Evolutionary conservation across 1,284 basidiomycete species (phyloP).

Genomic region (Trichosporon coremiiforme): DNA sequence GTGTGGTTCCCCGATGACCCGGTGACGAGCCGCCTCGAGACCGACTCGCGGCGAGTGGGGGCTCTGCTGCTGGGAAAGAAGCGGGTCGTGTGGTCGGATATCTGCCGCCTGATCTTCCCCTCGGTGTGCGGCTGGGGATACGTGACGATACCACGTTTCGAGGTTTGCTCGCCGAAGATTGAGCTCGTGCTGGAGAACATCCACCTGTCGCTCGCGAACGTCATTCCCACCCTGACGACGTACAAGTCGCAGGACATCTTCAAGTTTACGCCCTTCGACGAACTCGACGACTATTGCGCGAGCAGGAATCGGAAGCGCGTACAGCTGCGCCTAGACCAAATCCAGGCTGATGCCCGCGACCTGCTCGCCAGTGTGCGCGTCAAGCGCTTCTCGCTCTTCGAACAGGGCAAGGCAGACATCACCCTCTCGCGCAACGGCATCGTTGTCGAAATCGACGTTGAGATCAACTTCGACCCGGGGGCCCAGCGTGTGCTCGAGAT

Average conservation of each 20-base stretch:
- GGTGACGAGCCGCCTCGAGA: slow-evolving; percentile 17
- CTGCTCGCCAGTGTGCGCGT: slow-evolving; percentile 13
- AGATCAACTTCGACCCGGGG: slow-evolving; percentile 20
- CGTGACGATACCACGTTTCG: slow-evolving; percentile 27
- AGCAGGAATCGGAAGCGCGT: slow-evolving; percentile 2
- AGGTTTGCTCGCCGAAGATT: slow-evolving; percentile 20
- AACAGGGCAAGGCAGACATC: slow-evolving; percentile 58
- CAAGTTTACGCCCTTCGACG: slow-evolving; percentile 23
- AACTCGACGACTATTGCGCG: slow-evolving; percentile 15
- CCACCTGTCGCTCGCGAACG: slow-evolving; percentile 25
- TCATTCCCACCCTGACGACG: slow-evolving; percentile 25
- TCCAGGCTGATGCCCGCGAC: slow-evolving; percentile 29
- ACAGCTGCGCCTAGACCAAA: slow-evolving; percentile 13
- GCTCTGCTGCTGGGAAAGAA: slow-evolving; percentile 24
- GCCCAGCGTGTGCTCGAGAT: slow-evolving; percentile 14
- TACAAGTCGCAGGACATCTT: slow-evolving; percentile 19
- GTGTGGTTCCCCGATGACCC: slow-evolving; percentile 26
- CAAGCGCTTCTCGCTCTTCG: slow-evolving; percentile 67
- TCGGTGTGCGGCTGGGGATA: slow-evolving; percentile 21
- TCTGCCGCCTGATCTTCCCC: slow-evolving; percentile 14
- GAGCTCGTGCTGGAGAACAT: slow-evolving; percentile 31
- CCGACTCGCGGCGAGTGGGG: not conserved
- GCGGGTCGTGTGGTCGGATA: slow-evolving; percentile 25
- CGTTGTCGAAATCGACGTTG: slow-evolving; percentile 21
- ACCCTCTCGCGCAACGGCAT: slow-evolving; percentile 24